These are phyloP conservation scores for Malus hybrid DNA, from an alignment of 331 rosid species.

Conservation along the genomic window DNA sequence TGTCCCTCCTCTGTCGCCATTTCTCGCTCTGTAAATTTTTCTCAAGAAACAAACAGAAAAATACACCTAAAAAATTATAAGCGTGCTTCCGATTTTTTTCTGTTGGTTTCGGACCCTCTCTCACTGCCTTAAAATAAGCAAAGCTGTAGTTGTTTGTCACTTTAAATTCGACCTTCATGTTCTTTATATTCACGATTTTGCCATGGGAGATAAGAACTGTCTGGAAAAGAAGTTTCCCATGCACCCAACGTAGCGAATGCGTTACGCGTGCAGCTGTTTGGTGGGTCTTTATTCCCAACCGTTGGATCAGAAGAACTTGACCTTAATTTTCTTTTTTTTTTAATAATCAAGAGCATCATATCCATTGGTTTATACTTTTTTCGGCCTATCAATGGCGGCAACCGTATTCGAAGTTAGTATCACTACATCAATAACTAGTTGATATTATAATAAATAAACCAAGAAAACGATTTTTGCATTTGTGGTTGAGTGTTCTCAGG, in stretches of 20 bases:
- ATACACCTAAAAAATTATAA: background rate
- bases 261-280: background rate
- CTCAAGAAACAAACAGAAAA: background rate
- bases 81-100: background rate
- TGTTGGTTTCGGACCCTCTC: background rate
- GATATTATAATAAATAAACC: too few species aligned
- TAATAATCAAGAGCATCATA: background rate
- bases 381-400: too few species aligned
- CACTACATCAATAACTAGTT: too few species aligned
- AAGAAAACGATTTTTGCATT: too few species aligned
- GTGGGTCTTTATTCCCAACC: background rate
- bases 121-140: constrained; percentile 20
- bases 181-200: constrained; percentile 11
- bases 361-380: background rate
- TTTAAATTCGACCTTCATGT: background rate
- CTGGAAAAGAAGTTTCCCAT: constrained; percentile 2
- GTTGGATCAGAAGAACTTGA: background rate
- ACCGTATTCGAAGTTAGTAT: too few species aligned
- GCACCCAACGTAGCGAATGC: constrained; percentile 9
- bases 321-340: background rate
- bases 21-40: background rate
- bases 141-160: background rate
- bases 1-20: constrained; percentile 74
- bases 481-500: too few species aligned
- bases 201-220: constrained; percentile 12